Evolutionary conservation across 768 basidiomycete genomes (phyloP).

Genomic region (Tulasnella sp.): DNA sequence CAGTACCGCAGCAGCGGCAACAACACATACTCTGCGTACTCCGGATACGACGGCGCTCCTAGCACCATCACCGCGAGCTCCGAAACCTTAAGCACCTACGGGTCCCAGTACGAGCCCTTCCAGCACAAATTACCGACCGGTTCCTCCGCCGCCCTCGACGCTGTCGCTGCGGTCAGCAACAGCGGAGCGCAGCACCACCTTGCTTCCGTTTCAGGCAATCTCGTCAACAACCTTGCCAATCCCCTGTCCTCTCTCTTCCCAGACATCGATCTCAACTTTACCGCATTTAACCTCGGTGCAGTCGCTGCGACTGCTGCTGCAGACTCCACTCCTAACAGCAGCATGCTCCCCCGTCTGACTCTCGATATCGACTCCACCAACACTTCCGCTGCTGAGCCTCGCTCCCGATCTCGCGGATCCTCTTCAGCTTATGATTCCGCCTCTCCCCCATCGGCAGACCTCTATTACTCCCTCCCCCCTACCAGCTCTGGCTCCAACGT

Average conservation of each 20-base stretch:
- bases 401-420: constrained; percentile 22
- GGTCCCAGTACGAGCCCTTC: constrained; percentile 24
- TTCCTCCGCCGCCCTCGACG: constrained; percentile 6
- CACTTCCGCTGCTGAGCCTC: constrained; percentile 26
- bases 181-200: constrained; percentile 19
- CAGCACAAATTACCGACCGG: constrained; percentile 8
- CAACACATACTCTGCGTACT: constrained; percentile 44
- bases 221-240: constrained; percentile 47
- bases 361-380: constrained; percentile 53
- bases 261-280: constrained; percentile 72
- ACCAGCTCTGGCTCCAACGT: constrained; percentile 45
- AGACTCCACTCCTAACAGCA: constrained; percentile 49
- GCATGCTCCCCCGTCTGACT: constrained; percentile 50
- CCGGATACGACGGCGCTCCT: constrained; percentile 53
- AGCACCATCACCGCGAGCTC: constrained; percentile 76
- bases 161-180: constrained; percentile 18
- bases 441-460: constrained; percentile 27
- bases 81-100: constrained; percentile 39
- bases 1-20: constrained; percentile 43
- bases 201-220: constrained; percentile 36
- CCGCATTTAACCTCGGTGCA: constrained; percentile 52
- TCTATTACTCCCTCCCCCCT: constrained; percentile 26
- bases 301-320: constrained; percentile 41
- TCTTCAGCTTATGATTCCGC: constrained; percentile 22
- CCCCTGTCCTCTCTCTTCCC: constrained; percentile 61